Conservation (phyloP, 1,284 basidiomycete species). For the Puccinia polysora region DNA sequence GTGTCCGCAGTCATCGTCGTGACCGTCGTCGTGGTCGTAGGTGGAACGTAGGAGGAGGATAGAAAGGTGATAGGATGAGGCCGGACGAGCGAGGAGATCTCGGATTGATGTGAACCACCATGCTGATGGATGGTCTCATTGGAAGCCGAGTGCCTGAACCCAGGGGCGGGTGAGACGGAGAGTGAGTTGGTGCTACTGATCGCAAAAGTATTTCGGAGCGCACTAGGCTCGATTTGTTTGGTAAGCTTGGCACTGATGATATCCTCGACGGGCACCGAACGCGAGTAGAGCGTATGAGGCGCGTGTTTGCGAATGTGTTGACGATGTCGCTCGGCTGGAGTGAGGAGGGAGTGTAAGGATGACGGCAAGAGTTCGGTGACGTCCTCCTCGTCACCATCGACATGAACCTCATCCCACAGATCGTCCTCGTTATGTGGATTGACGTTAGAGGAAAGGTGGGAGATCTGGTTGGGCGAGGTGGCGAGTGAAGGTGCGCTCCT, state of each 20-base stretch:
- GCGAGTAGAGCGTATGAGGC: slow-evolving; percentile 27
- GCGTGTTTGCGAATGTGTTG: slow-evolving; percentile 43
- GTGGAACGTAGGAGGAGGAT: slow-evolving; percentile 34
- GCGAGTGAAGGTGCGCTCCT: slow-evolving; percentile 45
- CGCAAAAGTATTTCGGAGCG: not conserved
- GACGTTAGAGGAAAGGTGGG: not conserved
- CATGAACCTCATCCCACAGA: slow-evolving; percentile 45
- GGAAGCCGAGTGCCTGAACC: not conserved
- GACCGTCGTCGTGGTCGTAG: too few relatives aligned
- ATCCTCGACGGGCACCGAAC: slow-evolving; percentile 35
- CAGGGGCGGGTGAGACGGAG: slow-evolving; percentile 34
- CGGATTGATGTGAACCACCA: slow-evolving; percentile 9
- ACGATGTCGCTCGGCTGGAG: slow-evolving; percentile 72
- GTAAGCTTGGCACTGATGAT: slow-evolving; percentile 15
- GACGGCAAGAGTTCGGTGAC: slow-evolving; percentile 74
- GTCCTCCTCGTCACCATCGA: slow-evolving; percentile 56
- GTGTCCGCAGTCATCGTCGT: too few relatives aligned
- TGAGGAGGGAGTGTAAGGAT: slow-evolving; percentile 77
- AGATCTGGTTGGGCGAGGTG: slow-evolving; percentile 30
- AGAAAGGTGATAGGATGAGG: slow-evolving; percentile 6
- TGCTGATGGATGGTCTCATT: slow-evolving; percentile 20
- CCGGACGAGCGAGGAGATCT: slow-evolving; percentile 1
- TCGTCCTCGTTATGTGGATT: not conserved
- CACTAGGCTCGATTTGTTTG: slow-evolving; percentile 19
- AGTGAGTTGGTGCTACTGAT: not conserved